Base-by-base conservation (phyloP, 257 asterid genomes). In the Solanum neorickii region DNA sequence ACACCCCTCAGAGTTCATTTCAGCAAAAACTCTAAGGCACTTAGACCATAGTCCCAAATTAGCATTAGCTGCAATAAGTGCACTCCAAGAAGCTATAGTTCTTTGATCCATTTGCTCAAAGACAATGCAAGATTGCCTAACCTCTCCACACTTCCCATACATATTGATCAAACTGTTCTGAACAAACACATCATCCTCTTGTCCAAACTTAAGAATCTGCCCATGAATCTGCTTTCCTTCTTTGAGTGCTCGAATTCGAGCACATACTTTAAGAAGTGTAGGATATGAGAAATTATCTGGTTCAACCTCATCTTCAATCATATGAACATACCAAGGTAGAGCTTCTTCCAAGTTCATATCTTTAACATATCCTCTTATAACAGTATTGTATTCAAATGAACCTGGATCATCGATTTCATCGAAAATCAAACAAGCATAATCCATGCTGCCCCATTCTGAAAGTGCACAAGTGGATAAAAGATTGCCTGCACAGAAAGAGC, bases 371-470 rank as follows among this genome's bases (percentile, higher is more conserved):
- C 98, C 99, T 86, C 95, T 92, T 60, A 95, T 93, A 88, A 96
- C 91, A 89, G 93, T 88, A 86, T 94, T 96, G 88, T 87, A 95
- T 49, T 93, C 99, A 72, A 92, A 96, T 27, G 95, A 89, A 89
- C 92, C 89, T 33, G 97, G 97, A 91, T 93, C 91, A 9, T 87
- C 90, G 3, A 94, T 90, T n/a, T 89, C 88, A 6, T 60, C 20
- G 88, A 96, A 96, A 86, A 96, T 91, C 47, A 98, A 92, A 93
- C 93, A 90, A 0, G 99, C 99, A 16, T 96, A 95, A 35, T 92
- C 98, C 96, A 96, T 93, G 91, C 98, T 96, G 66, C 98, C 95
- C 98, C 97, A 96, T 33, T 92, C 94, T 29, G 98, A 90, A 23
- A 93, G 93, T 35, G 99, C 98, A 92, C 98, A 93, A 39, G 98